These are phyloP conservation scores for Stromatinia cepivora DNA, from an alignment of 2,329 filamentous ascomycete species.

Conservation along the genomic window DNA sequence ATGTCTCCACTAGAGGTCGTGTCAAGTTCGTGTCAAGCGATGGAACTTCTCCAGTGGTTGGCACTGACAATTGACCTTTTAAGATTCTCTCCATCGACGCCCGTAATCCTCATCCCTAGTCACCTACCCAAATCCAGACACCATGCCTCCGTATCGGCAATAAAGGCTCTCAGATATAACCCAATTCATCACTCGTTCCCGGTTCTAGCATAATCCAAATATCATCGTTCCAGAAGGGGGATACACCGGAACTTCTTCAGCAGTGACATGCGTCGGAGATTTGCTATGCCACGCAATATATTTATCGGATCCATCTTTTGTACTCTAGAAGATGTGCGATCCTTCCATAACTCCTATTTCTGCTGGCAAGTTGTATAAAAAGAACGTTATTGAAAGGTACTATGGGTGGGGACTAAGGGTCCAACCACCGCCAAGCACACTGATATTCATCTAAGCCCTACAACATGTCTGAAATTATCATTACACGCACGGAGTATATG, in stretches of 20 bases:
- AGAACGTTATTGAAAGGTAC: constrained; percentile 4
- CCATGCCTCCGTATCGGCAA: not conserved
- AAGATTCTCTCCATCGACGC: constrained; percentile 13
- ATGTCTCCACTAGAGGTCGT: not conserved
- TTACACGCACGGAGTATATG: constrained; percentile 12
- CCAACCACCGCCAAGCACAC: constrained; percentile 14
- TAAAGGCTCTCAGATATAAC: not conserved
- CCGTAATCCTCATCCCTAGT: constrained; percentile 4
- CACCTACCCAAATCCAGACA: not conserved
- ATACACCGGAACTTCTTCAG: not conserved
- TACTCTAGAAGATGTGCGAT: not conserved
- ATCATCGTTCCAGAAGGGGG: not conserved
- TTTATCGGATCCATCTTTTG: not conserved
- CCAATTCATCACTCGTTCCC: not conserved
- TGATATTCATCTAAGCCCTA: constrained; percentile 22
- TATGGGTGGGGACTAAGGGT: constrained; percentile 11
- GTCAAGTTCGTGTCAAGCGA: not conserved
- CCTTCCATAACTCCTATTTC: not conserved
- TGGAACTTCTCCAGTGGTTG: not conserved
- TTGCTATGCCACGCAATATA: not conserved
- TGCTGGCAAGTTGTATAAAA: not conserved
- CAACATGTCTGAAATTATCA: constrained; percentile 12
- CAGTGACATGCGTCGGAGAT: constrained; percentile 11
- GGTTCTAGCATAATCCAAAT: not conserved
- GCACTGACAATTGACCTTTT: constrained; percentile 3